These are phyloP conservation scores for Lasiosphaeria miniovina DNA, from an alignment of 495 filamentous ascomycete genomes.

Conservation along the genomic window DNA sequence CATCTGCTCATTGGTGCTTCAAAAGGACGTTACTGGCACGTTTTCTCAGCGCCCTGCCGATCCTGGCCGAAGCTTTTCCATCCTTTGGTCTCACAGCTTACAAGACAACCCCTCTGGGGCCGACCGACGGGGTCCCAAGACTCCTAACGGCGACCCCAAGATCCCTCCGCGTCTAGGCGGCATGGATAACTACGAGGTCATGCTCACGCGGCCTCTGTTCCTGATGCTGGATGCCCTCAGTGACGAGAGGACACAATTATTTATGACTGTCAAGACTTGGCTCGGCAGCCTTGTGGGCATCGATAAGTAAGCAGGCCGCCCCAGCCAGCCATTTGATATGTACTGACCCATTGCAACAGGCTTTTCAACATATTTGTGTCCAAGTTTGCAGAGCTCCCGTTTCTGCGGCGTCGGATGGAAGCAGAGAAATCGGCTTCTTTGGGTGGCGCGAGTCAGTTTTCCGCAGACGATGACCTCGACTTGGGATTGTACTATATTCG, in stretches of 20 bases:
- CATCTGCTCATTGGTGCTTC: slow-evolving; percentile 69
- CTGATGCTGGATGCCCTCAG: slow-evolving; percentile 75
- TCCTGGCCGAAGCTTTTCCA: slow-evolving; percentile 61
- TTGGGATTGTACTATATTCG: slow-evolving; percentile 76
- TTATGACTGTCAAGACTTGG: slow-evolving; percentile 76
- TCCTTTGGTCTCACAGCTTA: slow-evolving; percentile 77
- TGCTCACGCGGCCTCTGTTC: slow-evolving; percentile 80
- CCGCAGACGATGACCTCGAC: slow-evolving; percentile 63
- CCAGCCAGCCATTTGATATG: neutral
- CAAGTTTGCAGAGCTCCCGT: slow-evolving; percentile 52
- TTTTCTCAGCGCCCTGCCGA: slow-evolving; percentile 53
- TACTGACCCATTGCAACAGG: slow-evolving; percentile 28
- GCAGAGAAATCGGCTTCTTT: slow-evolving; percentile 1
- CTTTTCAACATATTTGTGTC: slow-evolving; percentile 55
- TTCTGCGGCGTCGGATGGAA: slow-evolving; percentile 43
- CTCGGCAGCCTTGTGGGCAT: slow-evolving; percentile 70
- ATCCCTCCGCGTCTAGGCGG: slow-evolving; percentile 45
- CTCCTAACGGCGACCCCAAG: slow-evolving; percentile 49
- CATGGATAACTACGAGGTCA: slow-evolving; percentile 56
- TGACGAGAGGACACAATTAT: slow-evolving; percentile 70
- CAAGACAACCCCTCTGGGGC: slow-evolving; percentile 51
- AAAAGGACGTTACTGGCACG: slow-evolving; percentile 47
- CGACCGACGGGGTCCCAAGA: slow-evolving; percentile 48
- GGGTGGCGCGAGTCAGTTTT: slow-evolving; percentile 19
- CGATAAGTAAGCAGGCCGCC: slow-evolving; percentile 47